A percentile compares a stretch with the other conserved stretches of the same genome.
These are phyloP conservation scores for Olyra latifolia DNA, from an alignment of 176 grass and related monocot species.

Conservation along the genomic window DNA sequence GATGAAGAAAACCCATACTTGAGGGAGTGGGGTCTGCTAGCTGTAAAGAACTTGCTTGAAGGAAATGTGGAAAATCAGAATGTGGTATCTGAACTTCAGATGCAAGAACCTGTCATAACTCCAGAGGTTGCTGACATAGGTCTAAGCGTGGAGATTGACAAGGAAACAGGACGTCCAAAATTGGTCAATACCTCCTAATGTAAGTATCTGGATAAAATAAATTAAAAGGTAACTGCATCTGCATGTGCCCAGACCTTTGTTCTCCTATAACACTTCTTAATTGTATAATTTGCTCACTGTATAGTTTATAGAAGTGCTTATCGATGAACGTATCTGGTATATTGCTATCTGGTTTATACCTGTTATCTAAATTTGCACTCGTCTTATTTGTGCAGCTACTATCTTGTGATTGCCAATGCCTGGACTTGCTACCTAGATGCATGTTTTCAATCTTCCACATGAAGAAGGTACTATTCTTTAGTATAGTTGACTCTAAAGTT, in stretches of 20 bases:
- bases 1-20: constrained; percentile 89
- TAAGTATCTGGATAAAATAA: constrained; percentile 37
- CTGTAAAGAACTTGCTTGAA: constrained; percentile 82
- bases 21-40: constrained; percentile 86
- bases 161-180: constrained; percentile 60
- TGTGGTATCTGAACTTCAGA: constrained; percentile 67
- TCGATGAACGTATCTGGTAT: not conserved
- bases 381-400: not conserved
- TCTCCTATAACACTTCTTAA: constrained; percentile 4
- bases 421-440: not conserved
- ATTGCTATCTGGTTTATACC: not conserved
- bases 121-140: constrained; percentile 73
- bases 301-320: not conserved
- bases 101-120: constrained; percentile 77
- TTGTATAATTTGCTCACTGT: not conserved
- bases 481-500: not conserved
- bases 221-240: not conserved
- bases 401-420: not conserved
- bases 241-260: not conserved
- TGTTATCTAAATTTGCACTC: constrained; percentile 7
- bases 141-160: constrained; percentile 80
- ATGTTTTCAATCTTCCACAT: not conserved
- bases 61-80: constrained; percentile 78
- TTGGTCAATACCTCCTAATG: constrained; percentile 72
- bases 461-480: not conserved